Conservation (phyloP, 2,329 filamentous ascomycete genomes). For the Paracamarosporium sp. region DNA sequence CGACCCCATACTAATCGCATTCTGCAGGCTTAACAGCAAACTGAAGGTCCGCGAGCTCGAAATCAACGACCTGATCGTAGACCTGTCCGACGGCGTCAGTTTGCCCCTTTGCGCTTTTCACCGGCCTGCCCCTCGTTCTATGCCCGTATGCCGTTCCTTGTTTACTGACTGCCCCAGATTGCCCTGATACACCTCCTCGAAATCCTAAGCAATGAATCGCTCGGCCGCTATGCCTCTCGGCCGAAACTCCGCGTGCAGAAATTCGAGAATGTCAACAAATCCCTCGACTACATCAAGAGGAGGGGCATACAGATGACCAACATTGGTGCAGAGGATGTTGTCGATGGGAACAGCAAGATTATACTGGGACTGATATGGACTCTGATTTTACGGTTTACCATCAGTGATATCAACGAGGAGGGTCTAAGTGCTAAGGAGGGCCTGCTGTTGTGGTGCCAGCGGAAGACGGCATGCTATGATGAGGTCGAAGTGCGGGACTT, state of each 20-base stretch:
- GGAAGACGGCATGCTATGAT: constrained; percentile 98
- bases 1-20: constrained; percentile 28
- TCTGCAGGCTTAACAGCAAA: constrained; percentile 89
- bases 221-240: constrained; percentile 95
- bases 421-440: constrained; percentile 98
- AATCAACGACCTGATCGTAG: constrained; percentile 85
- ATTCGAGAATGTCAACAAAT: constrained; percentile 98
- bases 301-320: constrained; percentile 97
- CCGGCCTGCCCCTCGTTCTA: constrained; percentile 1
- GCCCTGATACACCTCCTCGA: constrained; percentile 96
- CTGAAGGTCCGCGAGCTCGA: constrained; percentile 77
- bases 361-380: constrained; percentile 98
- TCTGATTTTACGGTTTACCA: constrained; percentile 95
- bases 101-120: constrained; percentile 13
- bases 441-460: constrained; percentile 93
- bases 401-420: constrained; percentile 98
- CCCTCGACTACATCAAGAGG: constrained; percentile 89
- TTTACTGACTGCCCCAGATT: constrained; percentile 63
- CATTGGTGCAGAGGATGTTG: constrained; percentile 96
- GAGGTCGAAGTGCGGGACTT: constrained; percentile 97
- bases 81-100: constrained; percentile 92
- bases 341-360: constrained; percentile 97
- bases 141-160: constrained; percentile 6
- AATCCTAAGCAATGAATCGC: constrained; percentile 90
- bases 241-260: constrained; percentile 95